Evolutionary conservation across 1,139 yeast genomes (phyloP).

Genomic region (Sugiyamaella novakii): DNA sequence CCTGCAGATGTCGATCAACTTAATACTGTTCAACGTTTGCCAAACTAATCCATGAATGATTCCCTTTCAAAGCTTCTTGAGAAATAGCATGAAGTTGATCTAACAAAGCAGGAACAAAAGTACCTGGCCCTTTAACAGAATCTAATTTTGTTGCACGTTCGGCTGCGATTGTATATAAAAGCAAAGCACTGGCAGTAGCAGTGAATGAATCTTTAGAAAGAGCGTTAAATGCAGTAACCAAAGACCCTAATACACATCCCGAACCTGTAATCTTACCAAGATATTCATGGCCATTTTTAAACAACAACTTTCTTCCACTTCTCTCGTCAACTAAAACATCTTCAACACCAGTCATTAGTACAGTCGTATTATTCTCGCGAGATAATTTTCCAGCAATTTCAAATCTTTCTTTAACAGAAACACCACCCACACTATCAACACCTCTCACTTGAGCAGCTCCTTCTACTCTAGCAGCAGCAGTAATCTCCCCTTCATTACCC

Average conservation of each 20-base stretch:
- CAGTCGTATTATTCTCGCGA: slow-evolving; percentile 56
- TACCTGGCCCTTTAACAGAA: slow-evolving; percentile 50
- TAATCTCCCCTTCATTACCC: slow-evolving; percentile 86
- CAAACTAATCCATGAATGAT: slow-evolving; percentile 9
- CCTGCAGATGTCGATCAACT: slow-evolving; percentile 4
- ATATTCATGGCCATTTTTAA: slow-evolving; percentile 63
- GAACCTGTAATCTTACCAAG: slow-evolving; percentile 85
- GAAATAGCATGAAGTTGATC: slow-evolving; percentile 46
- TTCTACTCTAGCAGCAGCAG: slow-evolving; percentile 46
- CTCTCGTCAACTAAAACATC: slow-evolving; percentile 55
- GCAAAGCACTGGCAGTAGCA: slow-evolving; percentile 62
- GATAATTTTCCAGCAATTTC: slow-evolving; percentile 55
- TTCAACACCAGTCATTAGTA: slow-evolving; percentile 65
- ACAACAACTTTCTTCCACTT: slow-evolving; percentile 34
- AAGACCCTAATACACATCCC: slow-evolving; percentile 83
- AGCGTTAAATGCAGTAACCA: slow-evolving; percentile 56
- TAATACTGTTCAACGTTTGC: slow-evolving; percentile 10
- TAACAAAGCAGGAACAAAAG: slow-evolving; percentile 51
- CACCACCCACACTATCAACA: slow-evolving; percentile 42
- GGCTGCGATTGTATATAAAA: slow-evolving; percentile 68
- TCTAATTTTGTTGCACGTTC: slow-evolving; percentile 48
- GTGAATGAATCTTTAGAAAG: slow-evolving; percentile 39
- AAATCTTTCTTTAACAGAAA: slow-evolving; percentile 37
- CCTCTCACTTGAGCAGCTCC: slow-evolving; percentile 62
- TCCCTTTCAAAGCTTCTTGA: slow-evolving; percentile 15